These are phyloP conservation scores for Apiospora hydei DNA, from an alignment of 2,329 filamentous ascomycete genomes.

Conservation along the genomic window DNA sequence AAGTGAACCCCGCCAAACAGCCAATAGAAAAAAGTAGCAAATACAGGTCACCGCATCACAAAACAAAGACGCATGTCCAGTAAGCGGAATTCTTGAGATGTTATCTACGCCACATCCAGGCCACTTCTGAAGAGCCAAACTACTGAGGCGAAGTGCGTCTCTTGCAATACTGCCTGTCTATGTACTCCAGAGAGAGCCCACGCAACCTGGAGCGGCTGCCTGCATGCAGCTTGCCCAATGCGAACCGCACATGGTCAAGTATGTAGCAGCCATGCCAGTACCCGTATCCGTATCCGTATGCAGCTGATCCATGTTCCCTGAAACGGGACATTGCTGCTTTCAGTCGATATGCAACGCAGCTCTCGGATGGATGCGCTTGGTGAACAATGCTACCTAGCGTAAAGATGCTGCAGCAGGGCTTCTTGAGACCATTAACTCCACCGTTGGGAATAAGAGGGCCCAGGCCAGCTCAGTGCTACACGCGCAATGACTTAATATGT, in stretches of 20 bases:
- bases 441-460: neutral
- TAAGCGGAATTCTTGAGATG: neutral
- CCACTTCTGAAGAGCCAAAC: neutral
- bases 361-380: neutral
- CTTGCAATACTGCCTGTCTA: neutral
- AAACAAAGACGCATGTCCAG: neutral
- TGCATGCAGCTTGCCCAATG: neutral
- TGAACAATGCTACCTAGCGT: neutral
- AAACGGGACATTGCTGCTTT: neutral
- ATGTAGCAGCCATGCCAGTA: neutral
- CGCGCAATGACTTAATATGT: neutral
- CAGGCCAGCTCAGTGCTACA: neutral
- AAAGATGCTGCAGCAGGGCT: neutral
- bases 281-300: neutral
- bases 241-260: neutral
- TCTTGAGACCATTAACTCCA: neutral
- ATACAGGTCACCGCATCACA: too few relatives aligned
- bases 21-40: too few relatives aligned
- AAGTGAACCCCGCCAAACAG: neutral
- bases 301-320: neutral
- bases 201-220: neutral
- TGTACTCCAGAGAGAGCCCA: neutral
- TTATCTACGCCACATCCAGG: too few relatives aligned
- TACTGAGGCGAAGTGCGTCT: neutral
- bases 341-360: neutral